These are phyloP conservation scores for Acacia crassicarpa DNA, from an alignment of 306 rosid species.

Conservation along the genomic window DNA sequence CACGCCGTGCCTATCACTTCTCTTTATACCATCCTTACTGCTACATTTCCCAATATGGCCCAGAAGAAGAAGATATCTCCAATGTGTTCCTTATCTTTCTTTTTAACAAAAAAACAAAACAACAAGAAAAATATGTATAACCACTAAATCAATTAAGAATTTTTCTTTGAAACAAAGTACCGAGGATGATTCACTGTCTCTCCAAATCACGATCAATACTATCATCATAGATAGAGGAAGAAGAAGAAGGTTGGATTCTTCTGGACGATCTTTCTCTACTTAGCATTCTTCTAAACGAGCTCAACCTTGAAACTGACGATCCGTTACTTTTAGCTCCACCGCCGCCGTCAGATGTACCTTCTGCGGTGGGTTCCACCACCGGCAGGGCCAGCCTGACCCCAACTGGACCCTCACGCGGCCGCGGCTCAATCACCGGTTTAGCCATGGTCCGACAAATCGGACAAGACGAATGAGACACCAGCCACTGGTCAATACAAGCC, in stretches of 20 bases:
- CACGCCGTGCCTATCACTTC: background rate
- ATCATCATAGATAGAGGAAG: slow-evolving; percentile 1
- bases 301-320: slow-evolving; percentile 21
- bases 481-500: slow-evolving; percentile 47
- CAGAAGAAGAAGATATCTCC: background rate
- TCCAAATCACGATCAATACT: slow-evolving; percentile 39
- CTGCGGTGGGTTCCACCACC: slow-evolving; percentile 14
- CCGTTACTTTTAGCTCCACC: slow-evolving; percentile 22
- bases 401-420: slow-evolving; percentile 37
- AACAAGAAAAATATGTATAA: background rate
- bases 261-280: slow-evolving; percentile 40
- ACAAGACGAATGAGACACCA: slow-evolving; percentile 40
- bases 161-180: background rate
- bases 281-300: slow-evolving; percentile 48
- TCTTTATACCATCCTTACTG: background rate
- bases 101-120: too few relatives aligned
- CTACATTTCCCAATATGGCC: background rate
- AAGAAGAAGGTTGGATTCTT: slow-evolving; percentile 28
- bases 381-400: slow-evolving; percentile 10
- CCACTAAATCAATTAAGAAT: background rate
- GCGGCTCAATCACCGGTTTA: slow-evolving; percentile 30
- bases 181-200: slow-evolving; percentile 32
- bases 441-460: slow-evolving; percentile 53
- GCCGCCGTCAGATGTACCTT: slow-evolving; percentile 29
- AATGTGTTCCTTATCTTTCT: background rate